Percentiles rank a stretch among this genome's conserved stretches.
Conservation (phyloP, 2,329 filamentous ascomycete genomes). For the Fusarium praegraminearum region DNA sequence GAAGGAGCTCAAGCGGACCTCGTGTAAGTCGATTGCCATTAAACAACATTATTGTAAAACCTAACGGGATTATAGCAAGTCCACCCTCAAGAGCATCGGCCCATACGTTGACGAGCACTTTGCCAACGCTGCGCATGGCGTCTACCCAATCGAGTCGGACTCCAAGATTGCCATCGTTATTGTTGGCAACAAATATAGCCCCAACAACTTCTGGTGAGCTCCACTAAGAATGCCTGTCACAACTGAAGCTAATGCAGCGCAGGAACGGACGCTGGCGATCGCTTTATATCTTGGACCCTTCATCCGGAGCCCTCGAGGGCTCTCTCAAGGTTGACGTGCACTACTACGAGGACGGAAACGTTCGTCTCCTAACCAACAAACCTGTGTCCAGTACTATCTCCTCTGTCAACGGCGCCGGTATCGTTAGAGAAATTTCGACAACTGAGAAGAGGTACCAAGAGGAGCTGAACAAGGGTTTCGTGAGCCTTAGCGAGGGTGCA, state of each 20-base stretch:
- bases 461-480: conserved; percentile 92
- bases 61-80: conserved; percentile 70
- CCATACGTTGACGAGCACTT: conserved; percentile 90
- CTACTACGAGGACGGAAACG: conserved; percentile 99
- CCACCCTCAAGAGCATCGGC: conserved; percentile 80
- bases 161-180: conserved; percentile 82
- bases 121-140: conserved; percentile 81
- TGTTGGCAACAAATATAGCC: conserved; percentile 96
- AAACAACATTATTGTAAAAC: neutral
- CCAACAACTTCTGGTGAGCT: conserved; percentile 92
- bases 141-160: conserved; percentile 83
- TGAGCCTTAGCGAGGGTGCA: conserved; percentile 87
- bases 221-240: neutral
- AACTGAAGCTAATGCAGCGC: conserved; percentile 34
- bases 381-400: conserved; percentile 72
- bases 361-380: conserved; percentile 91
- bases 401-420: conserved; percentile 72
- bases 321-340: conserved; percentile 94
- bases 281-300: conserved; percentile 81
- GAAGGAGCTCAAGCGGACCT: conserved; percentile 83
- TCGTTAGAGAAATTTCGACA: conserved; percentile 81
- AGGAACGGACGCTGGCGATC: conserved; percentile 98
- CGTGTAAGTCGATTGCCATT: conserved; percentile 68
- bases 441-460: conserved; percentile 96
- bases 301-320: conserved; percentile 77